Conservation (phyloP, 148 eudicot genomes). For the Chenopodium berlandieri region DNA sequence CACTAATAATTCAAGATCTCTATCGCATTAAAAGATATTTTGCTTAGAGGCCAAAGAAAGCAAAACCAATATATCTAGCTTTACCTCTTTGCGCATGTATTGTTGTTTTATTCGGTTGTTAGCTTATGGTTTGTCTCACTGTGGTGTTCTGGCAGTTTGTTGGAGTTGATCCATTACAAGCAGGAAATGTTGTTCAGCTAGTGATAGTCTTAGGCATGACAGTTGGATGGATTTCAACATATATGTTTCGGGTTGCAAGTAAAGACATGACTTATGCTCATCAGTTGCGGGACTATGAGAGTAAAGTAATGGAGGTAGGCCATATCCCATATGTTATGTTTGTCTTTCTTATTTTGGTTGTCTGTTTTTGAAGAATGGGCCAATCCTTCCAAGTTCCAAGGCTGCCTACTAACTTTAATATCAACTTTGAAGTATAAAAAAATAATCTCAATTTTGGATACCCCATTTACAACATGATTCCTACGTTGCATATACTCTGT, state of each 20-base stretch:
- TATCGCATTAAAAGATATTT: neutral
- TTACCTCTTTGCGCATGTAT: neutral
- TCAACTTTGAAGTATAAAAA: no score
- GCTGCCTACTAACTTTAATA: neutral
- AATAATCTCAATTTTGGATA: neutral
- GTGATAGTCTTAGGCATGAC: constrained; percentile 86
- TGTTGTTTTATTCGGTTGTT: neutral
- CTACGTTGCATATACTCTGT: no score
- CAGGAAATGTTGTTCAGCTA: constrained; percentile 93
- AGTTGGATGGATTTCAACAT: constrained; percentile 94
- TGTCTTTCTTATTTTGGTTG: neutral
- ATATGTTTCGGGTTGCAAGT: constrained; percentile 88
- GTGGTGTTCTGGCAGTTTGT: constrained; percentile 44
- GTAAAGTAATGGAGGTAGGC: constrained; percentile 89
- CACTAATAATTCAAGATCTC: neutral
- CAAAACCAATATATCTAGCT: neutral
- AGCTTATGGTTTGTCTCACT: neutral
- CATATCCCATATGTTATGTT: neutral
- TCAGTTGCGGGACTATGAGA: constrained; percentile 89
- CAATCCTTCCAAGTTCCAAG: neutral
- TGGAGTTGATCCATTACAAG: constrained; percentile 92
- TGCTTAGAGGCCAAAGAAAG: no score
- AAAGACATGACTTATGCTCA: constrained; percentile 98
- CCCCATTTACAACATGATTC: neutral
- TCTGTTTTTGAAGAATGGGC: neutral